Base-by-base conservation (phyloP, 129 eudicot genomes). In the Flaveria ramosissima region DNA sequence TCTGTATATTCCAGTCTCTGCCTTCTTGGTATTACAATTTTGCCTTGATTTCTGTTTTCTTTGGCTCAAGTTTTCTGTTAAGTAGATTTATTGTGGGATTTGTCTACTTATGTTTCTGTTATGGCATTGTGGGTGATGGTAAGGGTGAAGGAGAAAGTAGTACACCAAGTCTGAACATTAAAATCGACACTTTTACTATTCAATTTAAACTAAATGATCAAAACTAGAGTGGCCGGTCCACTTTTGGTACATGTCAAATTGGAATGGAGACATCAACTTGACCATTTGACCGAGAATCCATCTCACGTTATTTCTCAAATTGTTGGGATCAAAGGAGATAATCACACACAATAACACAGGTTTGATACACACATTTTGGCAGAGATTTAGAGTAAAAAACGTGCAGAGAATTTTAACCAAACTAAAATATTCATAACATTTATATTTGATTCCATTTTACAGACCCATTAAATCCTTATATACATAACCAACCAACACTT, bases 21-120 rank as follows among this genome's bases (percentile, higher is more conserved):
- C 62, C 3, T 55, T 55, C 62, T 19, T 55, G 20, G 62, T 55
- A 19, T 55, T 55, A 55, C 8, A 24, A n/a, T 53, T 16, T n/a
- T 53, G 61, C n/a, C 24, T 53, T 17, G 61, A 53, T 53, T 53
- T n/a, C 24, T 51, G 61, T 53, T n/a, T 53, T 53, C 60, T 53
- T 53, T 53, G 60, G 60, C 60, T 17, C 61, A 17, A n/a, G 24
- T 53, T 47, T 55, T 55, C 62, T 55, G 20, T 55, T 55, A 23
- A 17, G 24, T 55, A 19, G 59, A 19, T 8, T 6, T 17, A 55
- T 7, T 8, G 6, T 17, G 62, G 26, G 62, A 55, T 55, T 55
- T 55, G 26, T 8, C 26, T 55, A 19, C 59, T 55, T 17, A 17
- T 19, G 26, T 19, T 52, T 52, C 21, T 52, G 21, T 52, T n/a